phyloP scores from a whole-genome alignment of 2,329 filamentous ascomycete genomes.

The Verticillium nonalfalfae region DNA sequence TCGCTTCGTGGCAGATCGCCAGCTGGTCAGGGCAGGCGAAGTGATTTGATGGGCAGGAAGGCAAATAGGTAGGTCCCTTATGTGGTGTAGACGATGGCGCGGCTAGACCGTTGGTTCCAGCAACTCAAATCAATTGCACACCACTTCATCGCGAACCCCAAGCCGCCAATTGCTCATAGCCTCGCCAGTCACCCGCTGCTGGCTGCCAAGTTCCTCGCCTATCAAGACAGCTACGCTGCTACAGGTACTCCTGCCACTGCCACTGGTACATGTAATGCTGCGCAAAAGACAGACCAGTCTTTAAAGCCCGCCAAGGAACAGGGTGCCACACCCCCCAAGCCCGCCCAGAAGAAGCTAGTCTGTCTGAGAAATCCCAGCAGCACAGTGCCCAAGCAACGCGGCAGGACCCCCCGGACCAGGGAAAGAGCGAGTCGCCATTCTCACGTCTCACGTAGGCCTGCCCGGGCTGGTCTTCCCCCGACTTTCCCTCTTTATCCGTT shows the following conservation, averaged over 20 bases:
- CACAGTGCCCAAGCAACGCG: background rate
- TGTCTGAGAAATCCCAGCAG: slow-evolving; percentile 1
- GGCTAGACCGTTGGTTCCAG: background rate
- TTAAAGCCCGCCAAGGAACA: background rate
- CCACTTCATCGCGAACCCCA: background rate
- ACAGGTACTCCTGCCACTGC: no score
- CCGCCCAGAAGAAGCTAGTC: slow-evolving; percentile 1
- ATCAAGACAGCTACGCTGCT: no score
- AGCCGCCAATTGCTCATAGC: background rate
- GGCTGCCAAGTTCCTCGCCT: no score
- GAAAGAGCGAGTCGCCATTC: background rate
- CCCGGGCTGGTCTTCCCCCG: background rate
- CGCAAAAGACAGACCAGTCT: background rate
- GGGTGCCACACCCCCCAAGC: slow-evolving; percentile 1
- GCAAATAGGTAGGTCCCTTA: background rate
- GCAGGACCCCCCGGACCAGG: background rate
- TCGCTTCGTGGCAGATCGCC: background rate
- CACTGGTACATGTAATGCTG: no score
- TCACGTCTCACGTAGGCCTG: background rate
- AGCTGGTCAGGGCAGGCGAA: background rate
- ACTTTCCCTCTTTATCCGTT: background rate
- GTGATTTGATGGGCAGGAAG: background rate
- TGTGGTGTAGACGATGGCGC: background rate
- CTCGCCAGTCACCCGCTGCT: background rate
- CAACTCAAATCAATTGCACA: background rate